Base-by-base conservation (phyloP, 768 basidiomycete genomes). In the Leccinum arenicola region DNA sequence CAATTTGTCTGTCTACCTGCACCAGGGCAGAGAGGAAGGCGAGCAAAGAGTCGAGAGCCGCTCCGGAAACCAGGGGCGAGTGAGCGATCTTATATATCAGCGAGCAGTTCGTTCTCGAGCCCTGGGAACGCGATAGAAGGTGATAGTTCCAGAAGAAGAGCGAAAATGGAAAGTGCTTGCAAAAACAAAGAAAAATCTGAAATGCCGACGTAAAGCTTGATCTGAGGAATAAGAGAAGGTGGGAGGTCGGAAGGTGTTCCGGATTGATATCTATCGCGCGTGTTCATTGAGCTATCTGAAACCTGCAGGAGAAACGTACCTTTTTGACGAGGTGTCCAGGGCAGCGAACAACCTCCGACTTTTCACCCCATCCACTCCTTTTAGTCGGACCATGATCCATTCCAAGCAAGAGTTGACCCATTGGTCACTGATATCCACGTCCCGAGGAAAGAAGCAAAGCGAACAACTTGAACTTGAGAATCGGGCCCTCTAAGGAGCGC, bases 351-450 rank as follows among this genome's bases (percentile, higher is more conserved):
- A 93, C 81, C 54, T 93, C 91, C 11, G 79, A 80, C 72, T 93
- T 95, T 38, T 91, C 89, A 6, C 80, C 73, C 29, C 93, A 79
- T 51, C 91, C 90, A 61, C 87, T 91, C 75, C 87, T 92, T 83
- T 85, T 61, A 96, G 71, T 23, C 97, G 70, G 6, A 80, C 79
- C 69, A 91, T 81, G 19, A 89, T 76, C 85, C 91, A 93, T 31
- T 89, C 83, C n/a, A 95, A 76, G 61, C 86, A 89, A 6, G 85
- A 85, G 56, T 88, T 85, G 12, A 93, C 84, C 95, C 95, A 98
- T 12, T 80, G 76, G 68, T 90, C 87, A 21, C 82, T 80, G 50
- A 91, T 78, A 19, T 81, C 78, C 38, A 89, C 88, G 57, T 88
- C 86, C 23, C 1, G 12, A 49, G 15, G 31, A 21, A 9, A 17